These are phyloP conservation scores for Acidiella bohemica DNA, from an alignment of 495 filamentous ascomycete species.

Conservation along the genomic window DNA sequence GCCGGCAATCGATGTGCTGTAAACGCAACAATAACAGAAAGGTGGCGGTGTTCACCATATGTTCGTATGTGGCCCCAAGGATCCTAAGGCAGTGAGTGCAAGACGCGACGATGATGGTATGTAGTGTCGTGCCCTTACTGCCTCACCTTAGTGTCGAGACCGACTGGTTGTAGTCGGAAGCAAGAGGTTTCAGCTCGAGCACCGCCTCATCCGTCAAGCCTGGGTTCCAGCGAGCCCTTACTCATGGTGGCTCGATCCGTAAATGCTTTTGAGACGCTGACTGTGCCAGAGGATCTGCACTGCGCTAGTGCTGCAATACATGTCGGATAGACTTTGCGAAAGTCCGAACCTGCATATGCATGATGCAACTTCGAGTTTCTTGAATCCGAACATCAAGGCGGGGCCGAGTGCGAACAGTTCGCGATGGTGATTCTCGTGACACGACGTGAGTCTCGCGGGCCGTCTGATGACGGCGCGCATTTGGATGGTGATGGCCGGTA, in stretches of 20 bases:
- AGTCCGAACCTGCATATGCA: background rate
- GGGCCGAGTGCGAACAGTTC: background rate
- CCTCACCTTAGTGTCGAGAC: no score
- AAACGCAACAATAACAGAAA: no score
- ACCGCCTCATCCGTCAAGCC: background rate
- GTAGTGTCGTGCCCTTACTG: no score
- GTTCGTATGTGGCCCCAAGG: no score
- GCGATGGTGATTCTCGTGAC: background rate
- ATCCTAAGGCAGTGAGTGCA: no score
- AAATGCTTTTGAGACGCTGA: background rate
- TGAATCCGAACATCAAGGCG: background rate
- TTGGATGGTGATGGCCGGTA: background rate
- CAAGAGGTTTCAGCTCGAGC: background rate
- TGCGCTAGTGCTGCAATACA: background rate
- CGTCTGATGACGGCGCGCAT: background rate
- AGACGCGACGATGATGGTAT: no score
- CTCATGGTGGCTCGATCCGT: constrained; percentile 5
- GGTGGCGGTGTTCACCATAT: no score
- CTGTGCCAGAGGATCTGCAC: background rate
- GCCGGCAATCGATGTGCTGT: no score
- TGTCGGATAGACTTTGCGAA: no score
- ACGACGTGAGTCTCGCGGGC: no score
- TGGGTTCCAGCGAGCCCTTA: constrained; percentile 6
- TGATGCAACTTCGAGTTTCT: background rate
- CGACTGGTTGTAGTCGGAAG: no score